Percentiles rank a stretch among this genome's conserved stretches.
These are phyloP conservation scores for Ochetophila trinervis DNA, from an alignment of 306 rosid species.

Conservation along the genomic window DNA sequence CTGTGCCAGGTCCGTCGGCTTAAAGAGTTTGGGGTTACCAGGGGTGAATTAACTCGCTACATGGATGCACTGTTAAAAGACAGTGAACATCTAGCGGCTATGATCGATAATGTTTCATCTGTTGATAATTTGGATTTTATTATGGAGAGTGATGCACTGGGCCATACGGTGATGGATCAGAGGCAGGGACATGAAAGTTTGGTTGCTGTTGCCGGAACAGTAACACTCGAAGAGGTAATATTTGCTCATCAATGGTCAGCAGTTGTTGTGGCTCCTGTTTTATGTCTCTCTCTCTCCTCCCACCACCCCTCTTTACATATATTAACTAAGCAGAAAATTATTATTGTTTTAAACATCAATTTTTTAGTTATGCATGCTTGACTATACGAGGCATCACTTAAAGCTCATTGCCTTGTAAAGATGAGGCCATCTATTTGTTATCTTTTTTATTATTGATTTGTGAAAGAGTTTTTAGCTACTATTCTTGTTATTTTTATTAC, in stretches of 20 bases:
- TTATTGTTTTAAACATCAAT: no score
- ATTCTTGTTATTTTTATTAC: no score
- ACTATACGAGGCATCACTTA: no score
- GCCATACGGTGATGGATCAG: slow-evolving; percentile 98
- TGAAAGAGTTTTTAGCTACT: no score
- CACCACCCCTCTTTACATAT: neutral
- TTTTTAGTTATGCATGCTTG: no score
- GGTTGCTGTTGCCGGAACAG: slow-evolving; percentile 87
- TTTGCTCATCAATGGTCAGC: neutral
- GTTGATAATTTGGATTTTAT: slow-evolving; percentile 99
- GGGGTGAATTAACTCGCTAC: slow-evolving; percentile 96
- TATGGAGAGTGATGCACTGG: slow-evolving; percentile 97
- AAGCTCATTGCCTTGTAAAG: no score
- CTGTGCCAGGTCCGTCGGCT: slow-evolving; percentile 80
- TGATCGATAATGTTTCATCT: slow-evolving; percentile 96
- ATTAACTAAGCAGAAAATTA: no score
- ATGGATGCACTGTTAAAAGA: slow-evolving; percentile 93
- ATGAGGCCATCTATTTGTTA: no score
- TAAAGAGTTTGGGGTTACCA: slow-evolving; percentile 94
- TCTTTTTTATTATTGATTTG: no score
- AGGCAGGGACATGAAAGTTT: slow-evolving; percentile 94
- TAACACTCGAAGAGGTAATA: slow-evolving; percentile 88
- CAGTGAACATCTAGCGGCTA: slow-evolving; percentile 97
- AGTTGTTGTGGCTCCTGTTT: neutral
- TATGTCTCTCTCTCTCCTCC: neutral